Percentiles rank a stretch among this genome's conserved stretches.
phyloP scores from a whole-genome alignment of 345 rosid genomes.

The Cardamine chenopodiifolia region DNA sequence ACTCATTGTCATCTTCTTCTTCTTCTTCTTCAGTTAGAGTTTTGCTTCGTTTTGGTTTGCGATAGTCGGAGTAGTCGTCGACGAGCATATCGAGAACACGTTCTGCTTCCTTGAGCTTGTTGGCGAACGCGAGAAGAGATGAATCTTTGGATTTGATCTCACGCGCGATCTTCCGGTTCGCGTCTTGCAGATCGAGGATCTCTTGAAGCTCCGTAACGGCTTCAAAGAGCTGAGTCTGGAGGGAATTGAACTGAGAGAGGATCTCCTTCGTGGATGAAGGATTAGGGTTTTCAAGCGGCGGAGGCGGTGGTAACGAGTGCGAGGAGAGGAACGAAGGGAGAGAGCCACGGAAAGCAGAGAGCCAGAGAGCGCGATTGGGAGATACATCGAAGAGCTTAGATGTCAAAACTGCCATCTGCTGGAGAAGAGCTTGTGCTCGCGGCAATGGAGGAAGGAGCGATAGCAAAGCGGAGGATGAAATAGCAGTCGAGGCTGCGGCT shows the following conservation, averaged over 20 bases:
- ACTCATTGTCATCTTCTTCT: constrained; percentile 38
- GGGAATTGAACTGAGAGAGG: constrained; percentile 62
- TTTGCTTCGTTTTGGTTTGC: constrained; percentile 62
- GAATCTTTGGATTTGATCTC: constrained; percentile 66
- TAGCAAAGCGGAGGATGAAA: constrained; percentile 70
- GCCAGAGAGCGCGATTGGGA: constrained; percentile 75
- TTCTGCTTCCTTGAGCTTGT: constrained; percentile 78
- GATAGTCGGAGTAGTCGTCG: constrained; percentile 82
- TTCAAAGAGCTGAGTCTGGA: constrained; percentile 90
- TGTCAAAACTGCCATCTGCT: constrained; percentile 73
- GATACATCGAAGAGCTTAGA: constrained; percentile 80
- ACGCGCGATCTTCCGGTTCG: constrained; percentile 60
- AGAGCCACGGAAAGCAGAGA: constrained; percentile 75
- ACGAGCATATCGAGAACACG: constrained; percentile 79
- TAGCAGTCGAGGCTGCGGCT: constrained; percentile 26
- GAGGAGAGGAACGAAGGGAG: constrained; percentile 75
- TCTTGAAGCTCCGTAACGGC: constrained; percentile 90
- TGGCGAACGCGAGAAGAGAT: constrained; percentile 66
- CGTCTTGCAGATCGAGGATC: constrained; percentile 92
- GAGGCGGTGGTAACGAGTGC: constrained; percentile 51
- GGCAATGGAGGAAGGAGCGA: constrained; percentile 90
- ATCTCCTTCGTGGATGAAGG: constrained; percentile 71
- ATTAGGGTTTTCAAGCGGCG: constrained; percentile 57
- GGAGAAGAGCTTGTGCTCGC: constrained; percentile 82
- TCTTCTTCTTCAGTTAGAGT: constrained; percentile 33